Base-by-base conservation (phyloP, 2,329 filamentous ascomycete species). In the Fusarium sp. region DNA sequence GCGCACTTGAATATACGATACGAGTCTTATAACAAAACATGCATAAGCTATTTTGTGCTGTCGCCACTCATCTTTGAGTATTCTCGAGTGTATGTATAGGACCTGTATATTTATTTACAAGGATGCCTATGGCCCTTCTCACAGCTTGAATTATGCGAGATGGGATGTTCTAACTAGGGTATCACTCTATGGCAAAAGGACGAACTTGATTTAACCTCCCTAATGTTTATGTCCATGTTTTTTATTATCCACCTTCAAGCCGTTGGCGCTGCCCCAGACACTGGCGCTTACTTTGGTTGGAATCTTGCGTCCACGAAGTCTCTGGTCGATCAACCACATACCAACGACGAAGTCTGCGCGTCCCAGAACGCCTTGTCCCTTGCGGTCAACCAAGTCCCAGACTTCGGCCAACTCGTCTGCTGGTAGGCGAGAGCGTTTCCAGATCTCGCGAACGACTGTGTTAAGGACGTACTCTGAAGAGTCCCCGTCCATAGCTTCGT, bases 331-430 rank as follows among this genome's bases (percentile, higher is more conserved):
- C 48, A 96, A 79, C 92, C 92, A 96, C 81, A 93, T 84, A 11
- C 92, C 92, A 2, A 95, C 92, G 0, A 96, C 90, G 76, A 96
- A 96, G 79, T 94, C 90, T 56, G 90, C 85, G 72, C 87, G 86
- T 56, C 80, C 82, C 54, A 96, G 78, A 68, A 85, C 81, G 2
- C 90, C 90, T 15, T 79, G 75, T 2, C 79, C 76, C 8, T 81
- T 78, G 2, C 83, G 79, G 73, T 92, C 90, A 13, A 95, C 92
- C 19, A 95, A 81, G 41, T 90, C 88, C 90, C 92, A 96, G 2
- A 94, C 89, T 78, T 92, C 90, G 43, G 88, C 88, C 33, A 96
- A 82, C 71, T 91, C 89, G 73, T 91, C 87, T 1, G 77, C 77
- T 0, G 90, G 88, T 58, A 96, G 80, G 30, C 92, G 82, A 56